Conservation (phyloP, 495 filamentous ascomycete species). For the Physcia stellaris region DNA sequence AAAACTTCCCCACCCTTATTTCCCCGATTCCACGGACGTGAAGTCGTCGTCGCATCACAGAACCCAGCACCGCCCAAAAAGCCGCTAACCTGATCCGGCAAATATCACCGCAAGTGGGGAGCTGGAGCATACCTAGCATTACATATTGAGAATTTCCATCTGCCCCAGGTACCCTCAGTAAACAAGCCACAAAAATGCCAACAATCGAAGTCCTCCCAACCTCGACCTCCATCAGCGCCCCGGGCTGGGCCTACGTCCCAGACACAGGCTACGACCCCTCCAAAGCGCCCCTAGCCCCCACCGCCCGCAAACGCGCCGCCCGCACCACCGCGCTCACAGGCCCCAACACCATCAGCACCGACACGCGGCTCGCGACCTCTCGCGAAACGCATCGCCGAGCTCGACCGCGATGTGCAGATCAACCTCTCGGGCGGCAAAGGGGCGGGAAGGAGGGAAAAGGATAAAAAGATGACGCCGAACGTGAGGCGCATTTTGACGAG, state of each 20-base stretch:
- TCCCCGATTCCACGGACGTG: no score
- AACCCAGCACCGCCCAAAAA: no score
- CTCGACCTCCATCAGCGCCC: slow-evolving; percentile 49
- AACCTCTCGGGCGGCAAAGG: slow-evolving; percentile 46
- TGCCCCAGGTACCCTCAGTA: no score
- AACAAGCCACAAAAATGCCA: no score
- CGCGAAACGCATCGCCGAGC: slow-evolving; percentile 57
- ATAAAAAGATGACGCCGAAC: slow-evolving; percentile 54
- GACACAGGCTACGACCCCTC: slow-evolving; percentile 52
- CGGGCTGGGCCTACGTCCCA: slow-evolving; percentile 81
- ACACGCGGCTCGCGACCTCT: no score
- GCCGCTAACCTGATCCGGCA: no score
- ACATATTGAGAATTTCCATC: no score
- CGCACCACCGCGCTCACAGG: slow-evolving; percentile 32
- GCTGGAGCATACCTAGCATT: no score
- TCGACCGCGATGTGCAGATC: slow-evolving; percentile 68
- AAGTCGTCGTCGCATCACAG: no score
- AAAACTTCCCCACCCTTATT: no score
- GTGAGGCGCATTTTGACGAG: slow-evolving; percentile 84
- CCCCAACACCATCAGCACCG: slow-evolving; percentile 57
- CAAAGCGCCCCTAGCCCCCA: slow-evolving; percentile 42
- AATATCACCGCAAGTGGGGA: no score
- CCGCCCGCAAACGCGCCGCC: slow-evolving; percentile 51
- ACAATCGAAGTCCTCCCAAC: slow-evolving; percentile 63
- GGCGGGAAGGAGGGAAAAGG: slow-evolving; percentile 12